phyloP scores from a whole-genome alignment of 495 filamentous ascomycete genomes.

The Emericellopsis terricola region DNA sequence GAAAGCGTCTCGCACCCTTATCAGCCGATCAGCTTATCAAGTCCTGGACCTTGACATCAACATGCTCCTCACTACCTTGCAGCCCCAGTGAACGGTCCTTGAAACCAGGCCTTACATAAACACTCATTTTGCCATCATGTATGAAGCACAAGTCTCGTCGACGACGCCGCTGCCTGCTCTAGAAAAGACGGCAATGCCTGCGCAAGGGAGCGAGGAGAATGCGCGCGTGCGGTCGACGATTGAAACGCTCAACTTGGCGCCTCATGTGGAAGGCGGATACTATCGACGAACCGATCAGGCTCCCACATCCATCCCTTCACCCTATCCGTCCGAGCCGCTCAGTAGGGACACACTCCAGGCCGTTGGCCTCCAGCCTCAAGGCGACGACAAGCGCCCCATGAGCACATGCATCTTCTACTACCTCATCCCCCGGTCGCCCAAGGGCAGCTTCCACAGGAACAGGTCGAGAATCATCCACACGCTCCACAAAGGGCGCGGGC shows the following conservation, averaged over 20 bases:
- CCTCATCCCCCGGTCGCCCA: constrained; percentile 34
- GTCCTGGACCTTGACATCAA: too few relatives aligned
- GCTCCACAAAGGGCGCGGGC: constrained; percentile 8
- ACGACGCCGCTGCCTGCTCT: too few relatives aligned
- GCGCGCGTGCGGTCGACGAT: neutral
- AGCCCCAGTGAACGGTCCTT: too few relatives aligned
- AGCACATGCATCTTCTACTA: constrained; percentile 42
- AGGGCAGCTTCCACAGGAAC: constrained; percentile 44
- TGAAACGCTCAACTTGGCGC: constrained; percentile 1
- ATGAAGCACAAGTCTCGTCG: too few relatives aligned
- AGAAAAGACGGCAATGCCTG: too few relatives aligned
- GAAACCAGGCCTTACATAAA: too few relatives aligned
- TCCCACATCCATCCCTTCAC: constrained; percentile 26
- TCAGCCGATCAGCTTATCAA: too few relatives aligned
- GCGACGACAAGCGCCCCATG: constrained; percentile 21
- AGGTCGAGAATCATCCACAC: constrained; percentile 41
- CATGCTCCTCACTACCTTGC: too few relatives aligned
- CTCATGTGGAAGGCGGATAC: constrained; percentile 48
- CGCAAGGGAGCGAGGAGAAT: too few relatives aligned
- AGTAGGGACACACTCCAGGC: constrained; percentile 3
- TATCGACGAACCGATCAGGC: constrained; percentile 44
- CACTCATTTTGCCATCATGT: too few relatives aligned
- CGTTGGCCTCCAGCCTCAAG: constrained; percentile 10
- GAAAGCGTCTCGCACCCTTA: too few relatives aligned
- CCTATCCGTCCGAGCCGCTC: constrained; percentile 17